phyloP scores from a whole-genome alignment of 163 green algal genomes.

The Trebouxiophyceae sp. region DNA sequence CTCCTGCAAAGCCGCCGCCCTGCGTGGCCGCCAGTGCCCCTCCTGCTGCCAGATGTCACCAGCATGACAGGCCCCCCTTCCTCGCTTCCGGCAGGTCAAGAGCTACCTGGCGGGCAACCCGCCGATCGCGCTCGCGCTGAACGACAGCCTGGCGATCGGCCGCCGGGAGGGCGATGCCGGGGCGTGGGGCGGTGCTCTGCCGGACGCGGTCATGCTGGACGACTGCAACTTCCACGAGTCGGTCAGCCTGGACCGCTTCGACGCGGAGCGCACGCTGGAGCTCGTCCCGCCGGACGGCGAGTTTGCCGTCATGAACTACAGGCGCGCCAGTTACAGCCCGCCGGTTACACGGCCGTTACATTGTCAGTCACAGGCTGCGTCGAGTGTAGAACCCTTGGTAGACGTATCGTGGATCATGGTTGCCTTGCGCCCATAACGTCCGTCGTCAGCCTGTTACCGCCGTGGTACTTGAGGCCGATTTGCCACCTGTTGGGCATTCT shows the following conservation, averaged over 20 bases:
- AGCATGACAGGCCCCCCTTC: not conserved
- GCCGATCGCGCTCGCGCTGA: slow-evolving; percentile 77
- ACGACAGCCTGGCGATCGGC: slow-evolving; percentile 74
- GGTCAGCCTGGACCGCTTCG: slow-evolving; percentile 52
- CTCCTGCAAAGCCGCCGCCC: not conserved
- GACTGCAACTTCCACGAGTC: slow-evolving; percentile 76
- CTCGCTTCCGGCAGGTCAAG: slow-evolving; percentile 84
- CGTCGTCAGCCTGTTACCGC: no score
- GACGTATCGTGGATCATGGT: no score
- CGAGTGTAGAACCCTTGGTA: no score
- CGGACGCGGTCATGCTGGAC: slow-evolving; percentile 62
- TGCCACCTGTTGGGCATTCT: no score
- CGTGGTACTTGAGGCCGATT: no score
- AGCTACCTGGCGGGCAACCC: slow-evolving; percentile 81
- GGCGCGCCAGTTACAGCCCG: no score
- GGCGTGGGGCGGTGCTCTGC: slow-evolving; percentile 14
- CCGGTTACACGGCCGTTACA: no score
- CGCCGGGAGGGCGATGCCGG: slow-evolving; percentile 22
- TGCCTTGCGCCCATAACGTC: no score
- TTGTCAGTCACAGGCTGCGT: no score
- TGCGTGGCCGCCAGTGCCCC: no score
- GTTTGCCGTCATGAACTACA: slow-evolving; percentile 83
- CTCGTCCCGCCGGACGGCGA: slow-evolving; percentile 74
- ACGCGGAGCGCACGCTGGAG: slow-evolving; percentile 65
- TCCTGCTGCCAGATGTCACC: not conserved